Base-by-base conservation (phyloP, 1,284 basidiomycete species). In the Leccinum subrobustum region DNA sequence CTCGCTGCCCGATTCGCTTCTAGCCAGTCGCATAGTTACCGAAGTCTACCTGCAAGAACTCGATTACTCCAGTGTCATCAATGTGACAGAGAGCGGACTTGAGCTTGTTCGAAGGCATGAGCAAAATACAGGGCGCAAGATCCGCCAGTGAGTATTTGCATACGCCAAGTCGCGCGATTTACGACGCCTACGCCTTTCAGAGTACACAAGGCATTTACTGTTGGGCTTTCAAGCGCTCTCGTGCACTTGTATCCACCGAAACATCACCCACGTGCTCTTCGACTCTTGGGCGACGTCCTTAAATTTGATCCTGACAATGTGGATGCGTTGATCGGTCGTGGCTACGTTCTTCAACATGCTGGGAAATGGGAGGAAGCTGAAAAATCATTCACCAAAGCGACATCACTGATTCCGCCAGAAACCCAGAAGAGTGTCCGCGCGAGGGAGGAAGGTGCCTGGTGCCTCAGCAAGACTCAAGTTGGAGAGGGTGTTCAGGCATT, bases 181-280 rank as follows among this genome's bases (percentile, higher is more conserved):
- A n/a, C 16, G 33, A 20, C 16, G 56, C 52, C 62, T 37, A 47
- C 57, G 62, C 20, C n/a, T 39, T 53, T 50, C 65, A 91, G 88
- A 60, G 81, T 82, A 23, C 79, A 77, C 42, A 82, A 82, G 57
- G 83, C 82, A 2, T 84, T 95, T 70, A 85, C 91, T 57, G 78
- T 84, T 6, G 78, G 81, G 6, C 79, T 95, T 12, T 85, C 86
- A 1, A 88, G 83, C 0, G 88, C 92, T 3, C 81, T 97, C 16
- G 91, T 95, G 1, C 90, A 97, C 66, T 81, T 92, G 57, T 93
- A 88, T 74, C 88, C 96, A 9, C 96, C 96, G 0, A 95, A 95
- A 69, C 89, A 98, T 68, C 96, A 99, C 72, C 68, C 79, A 12
- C 86, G 89, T 51, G 96, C 96, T 1, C 77, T 89, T 31, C 77